Evolutionary conservation across 306 rosid genomes (phyloP), one percentile per base, ranked within the genome.

Genomic region (Cyamopsis tetragonoloba): DNA sequence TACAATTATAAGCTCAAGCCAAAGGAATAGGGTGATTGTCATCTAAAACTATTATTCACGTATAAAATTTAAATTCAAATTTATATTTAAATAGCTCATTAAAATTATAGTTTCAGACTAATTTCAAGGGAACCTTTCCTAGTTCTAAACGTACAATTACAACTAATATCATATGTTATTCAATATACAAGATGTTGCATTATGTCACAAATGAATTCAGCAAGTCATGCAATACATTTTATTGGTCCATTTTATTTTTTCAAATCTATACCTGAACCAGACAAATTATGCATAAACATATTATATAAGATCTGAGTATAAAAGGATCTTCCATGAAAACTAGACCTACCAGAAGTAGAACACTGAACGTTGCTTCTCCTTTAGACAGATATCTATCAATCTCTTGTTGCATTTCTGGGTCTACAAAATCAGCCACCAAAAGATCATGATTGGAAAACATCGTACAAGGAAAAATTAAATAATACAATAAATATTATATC

Each of bases 361-460:
- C 72, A 39, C 74, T 71, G 66, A 82, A 82, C 6, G 43, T 35
- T 55, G 83, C 86, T 78, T 70, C 69, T 65, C 83, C 86, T 78
- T 60, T 78, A 17, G 86, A 74, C 18, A 82, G 60, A 62, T 74
- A 50, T 59, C 80, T 73, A 43, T 78, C 80, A 35, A 82, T 82
- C 66, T 82, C 83, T 34, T 6, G 77, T 49, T 82, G 75, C 86
- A 82, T 82, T 62, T 73, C 80, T 1, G 68, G 50, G 49, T 82
- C 86, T 82, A 50, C 10, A 74, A 58, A 57, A 39, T 43, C 39
- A 20, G 17, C 58, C 68, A 42, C 63, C 30, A 51, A 69, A 73
- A 39, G 15, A 49, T 53, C 17, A 31, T 12, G 37, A 26, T 77
- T 22, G 78, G 55, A 62, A 38, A 57, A 60, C 42, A 57, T 32